Percentiles rank a stretch among this genome's conserved stretches.
Evolutionary conservation across 2,329 filamentous ascomycete genomes (phyloP).

Genomic region (Chalaropsis ovoidea): DNA sequence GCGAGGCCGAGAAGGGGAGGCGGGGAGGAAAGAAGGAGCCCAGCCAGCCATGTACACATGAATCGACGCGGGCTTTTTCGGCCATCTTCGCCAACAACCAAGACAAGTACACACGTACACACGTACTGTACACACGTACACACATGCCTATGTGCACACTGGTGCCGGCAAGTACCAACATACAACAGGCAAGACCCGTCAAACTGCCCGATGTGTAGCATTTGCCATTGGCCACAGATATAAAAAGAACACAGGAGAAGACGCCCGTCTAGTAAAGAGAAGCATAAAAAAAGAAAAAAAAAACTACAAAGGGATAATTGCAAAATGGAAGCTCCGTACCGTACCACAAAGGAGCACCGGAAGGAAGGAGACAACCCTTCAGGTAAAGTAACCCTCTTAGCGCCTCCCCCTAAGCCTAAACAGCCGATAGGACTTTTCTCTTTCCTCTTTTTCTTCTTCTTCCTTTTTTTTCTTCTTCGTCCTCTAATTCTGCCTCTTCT

Average conservation of each 20-base stretch:
- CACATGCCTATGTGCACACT: no score
- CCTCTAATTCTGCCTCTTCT: not conserved
- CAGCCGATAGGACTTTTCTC: not conserved
- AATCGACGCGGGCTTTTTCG: not conserved
- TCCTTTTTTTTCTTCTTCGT: not conserved
- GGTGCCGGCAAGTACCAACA: no score
- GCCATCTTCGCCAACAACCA: not conserved
- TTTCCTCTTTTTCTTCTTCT: not conserved
- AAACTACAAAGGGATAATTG: not conserved
- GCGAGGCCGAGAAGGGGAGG: no score
- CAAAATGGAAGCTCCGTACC: not conserved
- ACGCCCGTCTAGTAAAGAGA: not conserved
- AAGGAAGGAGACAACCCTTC: not conserved
- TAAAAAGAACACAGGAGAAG: no score
- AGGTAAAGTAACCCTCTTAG: not conserved
- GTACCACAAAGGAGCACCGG: not conserved
- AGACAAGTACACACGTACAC: not conserved
- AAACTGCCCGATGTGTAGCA: not conserved
- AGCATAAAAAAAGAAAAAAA: not conserved
- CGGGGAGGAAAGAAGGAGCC: no score
- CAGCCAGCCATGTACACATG: no score
- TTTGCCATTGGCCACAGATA: not conserved
- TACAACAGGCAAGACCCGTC: not conserved
- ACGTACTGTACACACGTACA: not conserved
- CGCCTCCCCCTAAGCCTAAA: slow-evolving; percentile 1